Conservation (phyloP, 108 stramenopile species). For the Cyclostephanos invisitatus region DNA sequence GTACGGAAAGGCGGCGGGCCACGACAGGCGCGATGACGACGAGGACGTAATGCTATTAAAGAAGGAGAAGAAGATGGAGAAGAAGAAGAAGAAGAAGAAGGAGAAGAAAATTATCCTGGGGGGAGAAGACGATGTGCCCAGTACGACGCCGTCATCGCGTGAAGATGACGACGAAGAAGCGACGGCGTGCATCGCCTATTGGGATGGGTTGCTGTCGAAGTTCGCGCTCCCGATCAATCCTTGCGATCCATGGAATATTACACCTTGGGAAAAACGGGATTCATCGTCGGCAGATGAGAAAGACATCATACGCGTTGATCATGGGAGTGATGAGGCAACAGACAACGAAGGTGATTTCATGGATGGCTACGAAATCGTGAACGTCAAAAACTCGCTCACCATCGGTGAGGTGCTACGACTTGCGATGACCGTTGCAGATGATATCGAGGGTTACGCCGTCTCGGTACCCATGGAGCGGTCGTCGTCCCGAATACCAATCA, state of each 20-base stretch:
- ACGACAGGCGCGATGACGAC: not conserved
- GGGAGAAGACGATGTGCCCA: not conserved
- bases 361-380: slow-evolving; percentile 16
- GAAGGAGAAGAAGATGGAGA: not conserved
- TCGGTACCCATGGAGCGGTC: slow-evolving; percentile 16
- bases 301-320: not conserved
- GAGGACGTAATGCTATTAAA: not conserved
- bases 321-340: not conserved
- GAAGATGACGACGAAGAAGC: not conserved
- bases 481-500: slow-evolving; percentile 23
- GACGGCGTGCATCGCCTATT: not conserved
- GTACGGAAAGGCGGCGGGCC: not conserved
- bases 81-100: not conserved
- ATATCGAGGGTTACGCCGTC: slow-evolving; percentile 20
- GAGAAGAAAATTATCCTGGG: not conserved
- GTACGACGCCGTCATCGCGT: not conserved
- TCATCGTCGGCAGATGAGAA: not conserved
- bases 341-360: not conserved
- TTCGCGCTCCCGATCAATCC: slow-evolving; percentile 9
- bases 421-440: slow-evolving; percentile 3
- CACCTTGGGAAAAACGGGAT: too few species aligned
- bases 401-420: slow-evolving; percentile 22
- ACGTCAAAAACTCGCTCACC: slow-evolving; percentile 7
- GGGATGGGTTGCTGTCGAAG: not conserved
- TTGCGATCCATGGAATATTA: slow-evolving; percentile 4